Conservation (phyloP, 1,284 basidiomycete species). For the Cryptococcus sp. region DNA sequence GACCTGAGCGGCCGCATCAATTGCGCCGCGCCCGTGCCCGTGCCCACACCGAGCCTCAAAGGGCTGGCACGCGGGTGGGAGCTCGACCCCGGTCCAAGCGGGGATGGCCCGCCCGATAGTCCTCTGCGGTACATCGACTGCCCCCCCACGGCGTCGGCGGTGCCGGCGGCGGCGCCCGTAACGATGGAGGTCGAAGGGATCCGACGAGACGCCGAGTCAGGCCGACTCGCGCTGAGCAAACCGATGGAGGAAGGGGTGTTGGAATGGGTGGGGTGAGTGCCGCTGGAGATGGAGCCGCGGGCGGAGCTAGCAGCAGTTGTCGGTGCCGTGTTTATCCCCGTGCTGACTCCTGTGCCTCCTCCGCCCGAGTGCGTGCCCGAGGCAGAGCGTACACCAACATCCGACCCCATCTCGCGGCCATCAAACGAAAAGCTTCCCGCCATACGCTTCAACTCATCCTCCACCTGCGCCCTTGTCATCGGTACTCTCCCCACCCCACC, state of each 20-base stretch:
- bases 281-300: not conserved
- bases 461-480: constrained; percentile 41
- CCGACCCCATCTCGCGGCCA: constrained; percentile 4
- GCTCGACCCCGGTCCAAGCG: constrained; percentile 10
- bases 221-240: constrained; percentile 24
- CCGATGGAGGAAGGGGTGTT: constrained; percentile 19
- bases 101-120: constrained; percentile 17
- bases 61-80: not conserved
- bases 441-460: constrained; percentile 44
- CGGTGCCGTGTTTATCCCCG: not conserved
- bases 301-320: not conserved
- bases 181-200: not conserved
- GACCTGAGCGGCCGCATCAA: constrained; percentile 11
- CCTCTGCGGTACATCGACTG: constrained; percentile 15
- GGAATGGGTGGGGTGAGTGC: not conserved
- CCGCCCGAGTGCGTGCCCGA: too few species aligned
- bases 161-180: not conserved
- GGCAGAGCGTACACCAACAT: not conserved
- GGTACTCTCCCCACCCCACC: constrained; percentile 22
- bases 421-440: constrained; percentile 35
- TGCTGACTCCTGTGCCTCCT: too few species aligned
- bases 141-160: not conserved
- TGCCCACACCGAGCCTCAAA: not conserved
- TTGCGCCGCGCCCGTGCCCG: not conserved
- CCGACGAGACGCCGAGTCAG: constrained; percentile 11